Percentiles rank a stretch among this genome's conserved stretches.
Evolutionary conservation across 2,329 filamentous ascomycete species (phyloP).

Genomic region (Chlorencoelia australis): DNA sequence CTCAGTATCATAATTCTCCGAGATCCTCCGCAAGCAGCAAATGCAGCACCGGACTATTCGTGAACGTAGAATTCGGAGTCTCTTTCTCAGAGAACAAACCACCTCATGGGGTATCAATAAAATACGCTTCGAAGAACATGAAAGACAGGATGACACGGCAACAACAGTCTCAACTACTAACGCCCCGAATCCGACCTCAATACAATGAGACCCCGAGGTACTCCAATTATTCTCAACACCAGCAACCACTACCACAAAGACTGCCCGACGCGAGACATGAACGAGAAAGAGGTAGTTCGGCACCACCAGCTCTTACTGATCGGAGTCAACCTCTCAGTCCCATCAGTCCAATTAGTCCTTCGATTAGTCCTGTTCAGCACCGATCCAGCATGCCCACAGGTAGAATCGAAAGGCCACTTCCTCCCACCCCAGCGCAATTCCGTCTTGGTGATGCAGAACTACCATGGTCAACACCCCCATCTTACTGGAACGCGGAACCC

Average conservation of each 20-base stretch:
- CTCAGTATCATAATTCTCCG: too few species aligned
- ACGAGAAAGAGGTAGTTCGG: slow-evolving; percentile 19
- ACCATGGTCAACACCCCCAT: slow-evolving; percentile 25
- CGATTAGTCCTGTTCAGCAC: slow-evolving; percentile 10
- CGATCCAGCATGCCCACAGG: slow-evolving; percentile 1
- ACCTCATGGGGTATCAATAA: slow-evolving; percentile 18
- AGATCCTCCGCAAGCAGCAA: too few species aligned
- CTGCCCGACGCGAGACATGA: slow-evolving; percentile 6
- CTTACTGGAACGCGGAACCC: slow-evolving; percentile 15
- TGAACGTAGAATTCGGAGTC: slow-evolving; percentile 24
- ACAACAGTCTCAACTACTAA: slow-evolving; percentile 2
- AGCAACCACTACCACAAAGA: slow-evolving; percentile 7
- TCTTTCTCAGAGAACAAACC: slow-evolving; percentile 16
- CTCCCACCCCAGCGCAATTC: slow-evolving; percentile 23
- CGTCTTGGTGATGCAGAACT: slow-evolving; percentile 25
- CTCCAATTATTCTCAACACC: slow-evolving; percentile 1
- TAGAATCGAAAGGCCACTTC: slow-evolving; percentile 13
- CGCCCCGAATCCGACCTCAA: background rate
- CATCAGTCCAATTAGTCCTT: slow-evolving; percentile 12
- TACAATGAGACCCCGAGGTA: background rate
- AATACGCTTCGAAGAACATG: slow-evolving; percentile 21
- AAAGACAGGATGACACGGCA: slow-evolving; percentile 12
- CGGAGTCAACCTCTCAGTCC: slow-evolving; percentile 11
- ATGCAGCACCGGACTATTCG: slow-evolving; percentile 22
- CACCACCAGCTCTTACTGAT: slow-evolving; percentile 19